A percentile compares a stretch with the other conserved stretches of the same genome.
Conservation (phyloP, 805 yeast species). For the Metschnikowia matae region DNA sequence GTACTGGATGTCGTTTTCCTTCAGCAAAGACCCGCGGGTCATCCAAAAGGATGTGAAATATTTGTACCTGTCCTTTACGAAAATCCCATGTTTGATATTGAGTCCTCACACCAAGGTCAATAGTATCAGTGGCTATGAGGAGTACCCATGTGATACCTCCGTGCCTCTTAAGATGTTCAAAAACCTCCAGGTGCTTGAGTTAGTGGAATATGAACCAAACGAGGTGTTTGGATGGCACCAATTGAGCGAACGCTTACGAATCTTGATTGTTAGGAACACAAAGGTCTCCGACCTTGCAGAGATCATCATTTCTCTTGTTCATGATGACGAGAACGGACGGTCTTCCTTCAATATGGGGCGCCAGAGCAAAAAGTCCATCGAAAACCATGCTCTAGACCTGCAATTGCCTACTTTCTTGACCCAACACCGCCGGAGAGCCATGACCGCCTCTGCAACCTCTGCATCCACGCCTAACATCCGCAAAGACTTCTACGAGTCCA, state of each 20-base stretch:
- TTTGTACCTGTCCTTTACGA: slow-evolving; percentile 59
- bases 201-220: slow-evolving; percentile 57
- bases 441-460: slow-evolving; percentile 10
- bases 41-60: slow-evolving; percentile 51
- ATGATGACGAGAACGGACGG: slow-evolving; percentile 48
- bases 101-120: slow-evolving; percentile 58
- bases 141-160: slow-evolving; percentile 67
- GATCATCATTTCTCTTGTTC: slow-evolving; percentile 47
- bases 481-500: slow-evolving; percentile 6
- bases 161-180: slow-evolving; percentile 62
- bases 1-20: slow-evolving; percentile 36
- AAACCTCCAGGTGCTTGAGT: slow-evolving; percentile 57
- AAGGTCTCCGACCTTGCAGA: slow-evolving; percentile 52
- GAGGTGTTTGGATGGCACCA: slow-evolving; percentile 64
- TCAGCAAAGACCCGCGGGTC: slow-evolving; percentile 40
- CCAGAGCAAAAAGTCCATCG: slow-evolving; percentile 17
- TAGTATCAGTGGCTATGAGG: slow-evolving; percentile 59
- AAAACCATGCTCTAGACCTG: not conserved
- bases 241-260: slow-evolving; percentile 50
- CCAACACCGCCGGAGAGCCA: slow-evolving; percentile 12
- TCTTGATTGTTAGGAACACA: slow-evolving; percentile 50
- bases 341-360: slow-evolving; percentile 27
- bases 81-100: slow-evolving; percentile 58
- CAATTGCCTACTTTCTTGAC: not conserved
- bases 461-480: slow-evolving; percentile 6